Conservation (phyloP, 2,329 filamentous ascomycete genomes). For the Neodidymelliopsis sp. region DNA sequence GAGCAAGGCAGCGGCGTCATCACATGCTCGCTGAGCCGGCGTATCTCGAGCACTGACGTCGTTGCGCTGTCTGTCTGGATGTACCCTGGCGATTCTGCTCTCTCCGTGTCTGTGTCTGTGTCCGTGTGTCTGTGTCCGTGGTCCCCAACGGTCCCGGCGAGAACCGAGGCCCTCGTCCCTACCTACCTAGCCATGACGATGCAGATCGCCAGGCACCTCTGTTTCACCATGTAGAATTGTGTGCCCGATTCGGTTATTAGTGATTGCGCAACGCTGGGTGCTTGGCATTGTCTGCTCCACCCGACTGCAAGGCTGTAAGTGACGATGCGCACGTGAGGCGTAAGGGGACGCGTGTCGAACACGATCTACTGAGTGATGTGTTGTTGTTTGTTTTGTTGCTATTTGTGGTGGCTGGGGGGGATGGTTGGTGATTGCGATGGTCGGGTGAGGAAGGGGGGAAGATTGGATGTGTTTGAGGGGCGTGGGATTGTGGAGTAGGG, state of each 20-base stretch:
- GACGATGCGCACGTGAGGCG: background rate
- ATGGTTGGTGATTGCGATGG: background rate
- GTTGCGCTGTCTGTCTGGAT: background rate
- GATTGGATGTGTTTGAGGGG: slow-evolving; percentile 7
- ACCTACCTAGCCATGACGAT: background rate
- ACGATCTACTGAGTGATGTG: background rate
- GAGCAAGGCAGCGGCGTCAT: too few relatives aligned
- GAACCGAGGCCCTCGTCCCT: background rate
- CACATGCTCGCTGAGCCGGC: too few relatives aligned
- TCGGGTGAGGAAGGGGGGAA: background rate
- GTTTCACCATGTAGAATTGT: slow-evolving; percentile 1
- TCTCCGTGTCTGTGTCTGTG: too few relatives aligned
- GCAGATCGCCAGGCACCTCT: slow-evolving; percentile 11
- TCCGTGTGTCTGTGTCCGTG: background rate
- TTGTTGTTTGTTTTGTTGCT: slow-evolving; percentile 4
- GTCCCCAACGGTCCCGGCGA: slow-evolving; percentile 6
- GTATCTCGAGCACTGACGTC: too few relatives aligned
- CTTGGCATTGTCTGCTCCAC: too few relatives aligned
- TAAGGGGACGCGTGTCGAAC: background rate
- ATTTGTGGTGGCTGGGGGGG: background rate
- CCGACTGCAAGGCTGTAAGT: slow-evolving; percentile 4
- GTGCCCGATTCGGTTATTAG: background rate
- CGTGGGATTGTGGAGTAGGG: background rate
- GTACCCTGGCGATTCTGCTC: too few relatives aligned
- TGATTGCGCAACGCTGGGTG: slow-evolving; percentile 7